Conservation (phyloP, 805 yeast genomes). For the Candida sonorensis region DNA sequence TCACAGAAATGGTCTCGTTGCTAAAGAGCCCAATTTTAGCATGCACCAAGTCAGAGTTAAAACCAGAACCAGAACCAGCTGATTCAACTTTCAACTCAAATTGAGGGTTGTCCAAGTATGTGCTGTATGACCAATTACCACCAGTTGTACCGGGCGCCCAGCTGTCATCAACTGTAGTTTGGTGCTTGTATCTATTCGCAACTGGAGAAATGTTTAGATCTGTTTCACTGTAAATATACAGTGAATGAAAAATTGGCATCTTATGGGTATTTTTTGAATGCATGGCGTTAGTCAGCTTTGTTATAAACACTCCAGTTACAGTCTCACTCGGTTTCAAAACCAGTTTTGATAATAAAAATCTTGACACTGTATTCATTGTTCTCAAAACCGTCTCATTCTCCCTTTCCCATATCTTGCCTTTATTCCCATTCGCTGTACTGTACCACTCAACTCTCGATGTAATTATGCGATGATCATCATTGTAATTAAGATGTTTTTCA, state of each 20-base stretch:
- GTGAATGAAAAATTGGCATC: constrained; percentile 3
- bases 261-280: background rate
- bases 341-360: constrained; percentile 24
- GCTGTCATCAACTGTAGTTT: constrained; percentile 25
- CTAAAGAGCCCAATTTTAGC: constrained; percentile 20
- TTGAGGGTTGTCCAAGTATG: constrained; percentile 52
- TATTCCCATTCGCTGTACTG: constrained; percentile 24
- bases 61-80: too few relatives aligned
- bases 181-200: constrained; percentile 10
- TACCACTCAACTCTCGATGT: constrained; percentile 13
- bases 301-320: constrained; percentile 16
- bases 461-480: constrained; percentile 6
- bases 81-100: constrained; percentile 29
- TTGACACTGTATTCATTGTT: constrained; percentile 23
- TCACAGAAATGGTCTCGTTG: constrained; percentile 27
- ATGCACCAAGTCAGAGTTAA: too few relatives aligned
- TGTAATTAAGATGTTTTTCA: constrained; percentile 38
- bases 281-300: constrained; percentile 1
- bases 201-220: constrained; percentile 7
- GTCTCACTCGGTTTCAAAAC: constrained; percentile 12
- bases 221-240: constrained; percentile 5
- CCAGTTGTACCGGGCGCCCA: constrained; percentile 45
- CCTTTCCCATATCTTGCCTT: constrained; percentile 29
- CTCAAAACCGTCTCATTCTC: constrained; percentile 5
- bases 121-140: constrained; percentile 44